Base-by-base conservation (phyloP, 805 yeast genomes). In the Teunomyces aglyptinius region DNA sequence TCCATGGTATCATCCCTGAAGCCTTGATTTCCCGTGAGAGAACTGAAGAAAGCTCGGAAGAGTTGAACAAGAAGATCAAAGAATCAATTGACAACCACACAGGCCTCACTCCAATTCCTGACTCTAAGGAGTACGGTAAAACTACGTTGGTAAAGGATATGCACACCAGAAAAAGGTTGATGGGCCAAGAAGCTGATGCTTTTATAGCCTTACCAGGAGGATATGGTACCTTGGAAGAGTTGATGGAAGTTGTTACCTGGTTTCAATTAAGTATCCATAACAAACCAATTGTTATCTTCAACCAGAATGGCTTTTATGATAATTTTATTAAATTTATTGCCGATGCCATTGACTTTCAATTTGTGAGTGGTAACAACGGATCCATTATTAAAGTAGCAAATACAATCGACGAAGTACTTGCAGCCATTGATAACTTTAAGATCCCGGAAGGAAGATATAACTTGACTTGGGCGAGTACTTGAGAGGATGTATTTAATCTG, bases 191-290 rank as follows among this genome's bases (percentile, higher is more conserved):
- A 63, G 84, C 92, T n/a, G 82, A 82, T 54, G 95, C 92, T 0
- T 89, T 89, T 65, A 80, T 89, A 38, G 96, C 96, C 0, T 75
- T 89, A 70, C 96, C 96, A 11, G 96, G 96, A 51, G 96, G 96
- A 2, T 89, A 82, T 62, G 96, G 96, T 43, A 89, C 96, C 6
- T 68, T 88, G 60, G 96, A 89, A 66, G 96, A 89, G 68, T 73
- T 89, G 51, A 83, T 89, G 84, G 96, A 89, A 70, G 85, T 88
- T 46, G 85, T 86, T 49, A 89, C 96, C 3, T 89, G 96, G 96
- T 81, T 83, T 42, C 96, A 89, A 71, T 75, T 89, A 57, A 94
- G 91, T 28, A 89, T 89, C 54, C 96, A 89, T 65, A 70, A 75
- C 51, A 85, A 85, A 64, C 96, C 96, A 24, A 81, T 89, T 57